Base-by-base conservation (phyloP, 805 yeast species). In the Kodamaea nitidulidarum region DNA sequence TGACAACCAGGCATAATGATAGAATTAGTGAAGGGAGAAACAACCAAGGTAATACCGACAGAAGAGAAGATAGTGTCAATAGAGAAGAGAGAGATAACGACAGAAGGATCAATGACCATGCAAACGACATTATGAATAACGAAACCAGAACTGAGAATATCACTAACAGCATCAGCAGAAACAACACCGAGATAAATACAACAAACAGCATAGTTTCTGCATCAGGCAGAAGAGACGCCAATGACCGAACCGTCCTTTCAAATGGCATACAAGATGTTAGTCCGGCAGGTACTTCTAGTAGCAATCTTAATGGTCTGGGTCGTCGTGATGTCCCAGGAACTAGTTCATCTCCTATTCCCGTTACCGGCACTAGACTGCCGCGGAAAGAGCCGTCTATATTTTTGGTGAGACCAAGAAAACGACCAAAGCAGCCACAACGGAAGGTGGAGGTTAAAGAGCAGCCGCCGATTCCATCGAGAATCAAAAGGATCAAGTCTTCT, bases 401-500 rank as follows among this genome's bases (percentile, higher is more conserved):
- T 31, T 35, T 50, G 25, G 35, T 47, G 10, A 31, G 32, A 25
- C 28, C 24, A n/a, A 31, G 40, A n/a, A 37, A 37, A 25, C 48
- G 48, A 8, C 38, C 38, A 27, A 31, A 6, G 15, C 42, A 32
- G 12, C 24, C 17, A 16, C 27, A 9, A n/a, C 14, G 17, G 12
- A 16, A 29, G 22, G 29, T 21, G 9, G 33, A 15, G 17, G 35
- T 15, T 12, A 14, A 34, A 14, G 15, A 14, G 15, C n/a, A n/a
- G n/a, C 36, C 25, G 16, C 40, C 40, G 16, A 26, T 35, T 4
- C 43, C 54, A 7, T 39, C 54, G 4, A 39, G 45, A 36, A 46
- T 54, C 15, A 55, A 52, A 34, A 45, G 62, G 18, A 47, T 60
- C 20, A 55, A 27, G 32, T 37, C 40, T 16, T 31, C 40, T 12